Evolutionary conservation across 805 yeast species (phyloP).

Genomic region (Tetrapisispora namnaoensis): DNA sequence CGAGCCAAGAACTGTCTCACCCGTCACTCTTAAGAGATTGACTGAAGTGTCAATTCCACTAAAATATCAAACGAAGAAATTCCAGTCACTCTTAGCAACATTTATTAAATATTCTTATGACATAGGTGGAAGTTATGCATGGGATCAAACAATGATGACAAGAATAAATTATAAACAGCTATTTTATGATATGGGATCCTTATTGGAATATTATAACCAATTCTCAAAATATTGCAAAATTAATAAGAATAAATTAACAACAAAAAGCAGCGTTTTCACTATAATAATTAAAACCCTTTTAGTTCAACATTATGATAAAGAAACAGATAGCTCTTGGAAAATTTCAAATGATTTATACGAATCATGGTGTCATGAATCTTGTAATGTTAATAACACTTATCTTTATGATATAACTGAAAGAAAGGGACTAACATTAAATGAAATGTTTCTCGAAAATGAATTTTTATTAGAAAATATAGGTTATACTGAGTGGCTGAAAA

Average conservation of each 20-base stretch:
- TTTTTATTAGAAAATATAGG: background rate
- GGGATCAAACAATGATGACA: no score
- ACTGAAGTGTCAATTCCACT: conserved; percentile 3
- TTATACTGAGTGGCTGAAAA: conserved; percentile 6
- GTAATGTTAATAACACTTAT: background rate
- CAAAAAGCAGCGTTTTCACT: background rate
- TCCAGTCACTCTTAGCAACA: conserved; percentile 12
- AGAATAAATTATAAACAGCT: background rate
- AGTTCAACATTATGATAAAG: background rate
- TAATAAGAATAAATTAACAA: background rate
- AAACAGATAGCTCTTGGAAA: background rate
- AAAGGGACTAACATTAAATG: background rate
- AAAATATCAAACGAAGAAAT: conserved; percentile 8
- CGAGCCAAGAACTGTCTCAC: background rate
- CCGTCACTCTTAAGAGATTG: conserved; percentile 4
- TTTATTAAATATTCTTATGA: background rate
- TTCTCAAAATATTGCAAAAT: background rate
- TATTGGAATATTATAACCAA: background rate
- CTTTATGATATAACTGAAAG: background rate
- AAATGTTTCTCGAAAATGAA: background rate
- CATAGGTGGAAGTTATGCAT: background rate
- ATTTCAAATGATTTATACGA: background rate
- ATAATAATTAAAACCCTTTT: background rate
- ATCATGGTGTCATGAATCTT: background rate
- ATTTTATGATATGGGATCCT: background rate